Evolutionary conservation across 345 rosid genomes (phyloP).

Genomic region (Gossypium sturtianum): DNA sequence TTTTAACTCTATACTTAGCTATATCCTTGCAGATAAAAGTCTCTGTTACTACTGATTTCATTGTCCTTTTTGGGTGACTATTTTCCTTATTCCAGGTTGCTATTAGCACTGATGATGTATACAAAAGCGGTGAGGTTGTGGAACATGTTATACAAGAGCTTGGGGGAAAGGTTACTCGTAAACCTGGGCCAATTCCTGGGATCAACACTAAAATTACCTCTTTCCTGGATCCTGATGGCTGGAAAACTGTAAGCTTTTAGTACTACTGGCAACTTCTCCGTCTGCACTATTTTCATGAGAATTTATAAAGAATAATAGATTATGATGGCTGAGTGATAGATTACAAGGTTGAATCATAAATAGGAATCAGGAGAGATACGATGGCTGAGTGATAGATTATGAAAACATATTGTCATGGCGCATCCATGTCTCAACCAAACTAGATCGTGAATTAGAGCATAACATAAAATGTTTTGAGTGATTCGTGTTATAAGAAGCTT

Average conservation of each 20-base stretch:
- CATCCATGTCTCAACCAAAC: too few species aligned
- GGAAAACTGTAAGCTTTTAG: slow-evolving; percentile 71
- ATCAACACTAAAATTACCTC: slow-evolving; percentile 75
- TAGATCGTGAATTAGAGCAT: background rate
- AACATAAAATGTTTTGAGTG: background rate
- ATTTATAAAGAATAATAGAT: background rate
- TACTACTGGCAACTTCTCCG: background rate
- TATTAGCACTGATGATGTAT: slow-evolving; percentile 84
- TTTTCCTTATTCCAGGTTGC: slow-evolving; percentile 44
- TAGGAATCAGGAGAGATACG: too few species aligned
- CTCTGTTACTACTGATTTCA: background rate
- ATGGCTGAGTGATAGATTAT: too few species aligned
- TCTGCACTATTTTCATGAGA: background rate
- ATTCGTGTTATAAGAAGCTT: background rate
- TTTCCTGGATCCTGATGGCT: slow-evolving; percentile 92
- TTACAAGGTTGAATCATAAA: too few species aligned
- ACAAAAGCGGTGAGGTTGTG: slow-evolving; percentile 87
- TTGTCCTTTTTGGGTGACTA: background rate
- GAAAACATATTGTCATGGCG: too few species aligned
- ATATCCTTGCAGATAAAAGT: background rate
- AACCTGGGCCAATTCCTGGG: slow-evolving; percentile 87
- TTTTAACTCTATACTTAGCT: background rate
- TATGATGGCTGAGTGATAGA: too few species aligned
- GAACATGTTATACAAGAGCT: slow-evolving; percentile 65
- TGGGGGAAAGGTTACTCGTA: slow-evolving; percentile 88